A percentile compares a stretch with the other conserved stretches of the same genome.
These are phyloP conservation scores for Cutaneotrichosporon sp. DNA, from an alignment of 1,284 basidiomycete species.

Conservation along the genomic window DNA sequence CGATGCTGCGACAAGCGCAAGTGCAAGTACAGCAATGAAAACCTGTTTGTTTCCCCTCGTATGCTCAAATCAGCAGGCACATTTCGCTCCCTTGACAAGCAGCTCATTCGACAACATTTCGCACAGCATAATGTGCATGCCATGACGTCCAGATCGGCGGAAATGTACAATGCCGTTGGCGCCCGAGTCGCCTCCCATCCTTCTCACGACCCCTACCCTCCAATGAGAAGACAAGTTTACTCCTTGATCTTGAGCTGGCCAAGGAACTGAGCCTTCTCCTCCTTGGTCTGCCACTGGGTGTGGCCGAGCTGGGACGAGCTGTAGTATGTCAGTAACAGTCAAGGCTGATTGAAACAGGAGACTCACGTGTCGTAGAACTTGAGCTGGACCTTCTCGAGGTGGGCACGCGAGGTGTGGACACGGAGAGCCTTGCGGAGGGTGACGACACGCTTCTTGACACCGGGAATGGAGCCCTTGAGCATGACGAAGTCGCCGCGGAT, in stretches of 20 bases:
- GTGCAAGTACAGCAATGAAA: too few species aligned
- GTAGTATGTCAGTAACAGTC: background rate
- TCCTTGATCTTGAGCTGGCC: conserved; percentile 57
- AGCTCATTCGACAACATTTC: too few species aligned
- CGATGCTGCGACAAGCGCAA: too few species aligned
- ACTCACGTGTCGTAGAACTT: conserved; percentile 56
- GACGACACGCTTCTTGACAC: conserved; percentile 91
- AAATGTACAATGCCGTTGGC: conserved; percentile 1
- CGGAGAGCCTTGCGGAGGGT: conserved; percentile 42
- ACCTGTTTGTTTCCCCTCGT: too few species aligned
- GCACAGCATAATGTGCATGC: background rate
- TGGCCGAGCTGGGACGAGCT: conserved; percentile 57
- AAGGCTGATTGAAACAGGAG: conserved; percentile 54
- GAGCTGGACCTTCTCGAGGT: conserved; percentile 82
- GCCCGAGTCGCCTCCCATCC: background rate
- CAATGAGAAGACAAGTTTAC: conserved; percentile 12
- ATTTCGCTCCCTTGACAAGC: too few species aligned
- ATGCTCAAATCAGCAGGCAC: too few species aligned
- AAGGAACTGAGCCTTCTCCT: conserved; percentile 92
- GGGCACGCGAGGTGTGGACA: conserved; percentile 52
- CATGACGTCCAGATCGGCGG: background rate
- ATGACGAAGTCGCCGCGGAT: conserved; percentile 98
- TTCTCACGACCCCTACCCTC: background rate
- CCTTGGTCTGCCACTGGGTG: conserved; percentile 73
- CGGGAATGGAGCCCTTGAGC: conserved; percentile 89